Evolutionary conservation across 768 basidiomycete species (phyloP), one percentile per base, ranked within the genome.

Genomic region (Fomitopsis pulvina): DNA sequence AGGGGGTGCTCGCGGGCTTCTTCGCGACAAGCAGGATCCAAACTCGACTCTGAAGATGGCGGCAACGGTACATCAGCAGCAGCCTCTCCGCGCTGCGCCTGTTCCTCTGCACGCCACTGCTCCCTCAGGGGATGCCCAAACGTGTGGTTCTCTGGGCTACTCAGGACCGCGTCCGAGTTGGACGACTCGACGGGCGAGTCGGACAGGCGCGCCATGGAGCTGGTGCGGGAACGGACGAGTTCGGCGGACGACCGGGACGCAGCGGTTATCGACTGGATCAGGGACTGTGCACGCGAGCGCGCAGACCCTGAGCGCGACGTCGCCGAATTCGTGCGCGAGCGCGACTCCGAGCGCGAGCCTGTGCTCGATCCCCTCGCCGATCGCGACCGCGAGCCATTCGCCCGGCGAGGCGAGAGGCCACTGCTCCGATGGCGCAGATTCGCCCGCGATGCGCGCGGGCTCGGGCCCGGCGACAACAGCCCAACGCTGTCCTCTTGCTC

Each of bases 101-200:
- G 54, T 26, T 58, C 56, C 26, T 47, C 62, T 32, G 54, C 69
- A 12, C 62, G 67, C 59, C 68, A 63, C 45, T 68, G 58, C 63
- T 74, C 62, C 48, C 73, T 61, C 63, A 81, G 66, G 0, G 73
- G 73, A 34, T 80, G 75, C 11, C 87, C 87, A 65, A 89, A 90
- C 8, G 87, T 89, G 62, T 87, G 75, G 61, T 86, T 86, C 59
- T 87, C 85, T 0, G 73, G 71, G 41, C 74, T 78, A 56, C 73
- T 76, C 46, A 67, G 65, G 18, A 69, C 60, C 37, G 73, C 76
- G 30, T 75, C 71, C 10, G 72, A 67, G 27, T 59, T 51, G 54
- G 64, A 69, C n/a, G 63, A 63, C 50, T 61, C 58, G 39, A 63
- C 59, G 40, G 60, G 63, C 45, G 63, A 61, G 48, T 65, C 65